Conservation (phyloP, 1,284 basidiomycete genomes). For the Leccinum solheimii region DNA sequence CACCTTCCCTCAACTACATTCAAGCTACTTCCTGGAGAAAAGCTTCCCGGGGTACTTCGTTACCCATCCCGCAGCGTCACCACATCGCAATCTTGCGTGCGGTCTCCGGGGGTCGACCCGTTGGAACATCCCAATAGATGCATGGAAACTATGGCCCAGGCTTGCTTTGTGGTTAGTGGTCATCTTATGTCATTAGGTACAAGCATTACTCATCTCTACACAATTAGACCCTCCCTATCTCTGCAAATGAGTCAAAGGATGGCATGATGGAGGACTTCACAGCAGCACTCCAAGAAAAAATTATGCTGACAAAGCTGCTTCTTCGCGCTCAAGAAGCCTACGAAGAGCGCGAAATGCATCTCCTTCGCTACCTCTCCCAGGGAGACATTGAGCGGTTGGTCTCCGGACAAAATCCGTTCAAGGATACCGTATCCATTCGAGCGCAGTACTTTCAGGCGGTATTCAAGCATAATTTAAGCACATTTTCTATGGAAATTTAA, state of each 20-base stretch:
- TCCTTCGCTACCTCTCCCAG: not conserved
- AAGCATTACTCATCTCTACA: not conserved
- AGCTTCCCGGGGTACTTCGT: not conserved
- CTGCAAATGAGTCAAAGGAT: not conserved
- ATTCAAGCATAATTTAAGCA: not conserved
- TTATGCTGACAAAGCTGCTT: not conserved
- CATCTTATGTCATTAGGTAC: not conserved
- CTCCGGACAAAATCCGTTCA: not conserved
- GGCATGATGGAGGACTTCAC: not conserved
- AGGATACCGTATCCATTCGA: not conserved
- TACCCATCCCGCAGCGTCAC: not conserved
- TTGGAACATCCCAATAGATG: not conserved
- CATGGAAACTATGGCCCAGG: not conserved
- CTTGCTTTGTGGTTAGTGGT: not conserved
- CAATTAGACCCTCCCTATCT: not conserved
- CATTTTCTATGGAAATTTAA: not conserved
- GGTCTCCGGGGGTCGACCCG: not conserved
- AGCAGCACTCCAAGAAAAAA: not conserved
- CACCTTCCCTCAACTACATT: not conserved
- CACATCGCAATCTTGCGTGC: not conserved
- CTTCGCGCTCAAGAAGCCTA: not conserved
- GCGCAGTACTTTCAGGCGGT: not conserved
- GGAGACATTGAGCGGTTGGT: not conserved
- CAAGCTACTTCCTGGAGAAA: not conserved
- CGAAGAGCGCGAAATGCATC: not conserved